A percentile compares a stretch with the other conserved stretches of the same genome.
Evolutionary conservation across 208 protist species (phyloP).

Genomic region (Acanthamoeba polyphaga): DNA sequence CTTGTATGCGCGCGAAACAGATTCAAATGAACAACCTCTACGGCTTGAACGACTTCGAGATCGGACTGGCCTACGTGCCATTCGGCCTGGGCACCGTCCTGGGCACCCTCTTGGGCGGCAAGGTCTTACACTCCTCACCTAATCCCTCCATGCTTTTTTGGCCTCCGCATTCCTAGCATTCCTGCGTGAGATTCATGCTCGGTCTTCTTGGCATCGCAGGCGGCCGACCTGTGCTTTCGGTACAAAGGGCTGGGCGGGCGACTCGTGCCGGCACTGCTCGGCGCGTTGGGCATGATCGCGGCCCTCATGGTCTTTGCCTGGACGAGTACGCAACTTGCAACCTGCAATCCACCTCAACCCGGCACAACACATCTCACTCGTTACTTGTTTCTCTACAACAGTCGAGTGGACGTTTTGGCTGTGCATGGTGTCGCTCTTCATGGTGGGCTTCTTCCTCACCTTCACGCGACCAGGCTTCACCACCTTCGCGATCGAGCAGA

Average conservation of each 20-base stretch:
- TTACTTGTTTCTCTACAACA: neutral
- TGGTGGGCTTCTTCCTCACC: conserved; percentile 13
- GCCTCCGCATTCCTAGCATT: neutral
- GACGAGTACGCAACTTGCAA: neutral
- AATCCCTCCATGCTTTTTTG: neutral
- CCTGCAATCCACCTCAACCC: neutral
- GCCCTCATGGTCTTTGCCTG: conserved; percentile 7
- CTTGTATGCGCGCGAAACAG: neutral
- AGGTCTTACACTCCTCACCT: neutral
- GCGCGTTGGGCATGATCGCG: conserved; percentile 13
- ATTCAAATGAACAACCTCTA: conserved; percentile 55
- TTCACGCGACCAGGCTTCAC: conserved; percentile 28
- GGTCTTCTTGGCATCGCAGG: neutral
- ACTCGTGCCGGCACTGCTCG: neutral
- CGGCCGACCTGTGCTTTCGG: conserved; percentile 13
- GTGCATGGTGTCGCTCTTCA: conserved; percentile 5
- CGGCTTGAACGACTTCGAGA: conserved; percentile 36
- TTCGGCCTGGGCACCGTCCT: conserved; percentile 52
- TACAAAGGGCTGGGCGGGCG: conserved; percentile 39
- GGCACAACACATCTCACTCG: neutral
- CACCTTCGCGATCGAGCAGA: conserved; percentile 39
- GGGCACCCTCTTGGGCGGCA: neutral
- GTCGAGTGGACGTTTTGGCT: conserved; percentile 40
- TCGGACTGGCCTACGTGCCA: conserved; percentile 38
- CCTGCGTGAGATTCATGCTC: neutral